Base-by-base conservation (phyloP, 176 grass and related monocot species). In the Musa schizocarpa region DNA sequence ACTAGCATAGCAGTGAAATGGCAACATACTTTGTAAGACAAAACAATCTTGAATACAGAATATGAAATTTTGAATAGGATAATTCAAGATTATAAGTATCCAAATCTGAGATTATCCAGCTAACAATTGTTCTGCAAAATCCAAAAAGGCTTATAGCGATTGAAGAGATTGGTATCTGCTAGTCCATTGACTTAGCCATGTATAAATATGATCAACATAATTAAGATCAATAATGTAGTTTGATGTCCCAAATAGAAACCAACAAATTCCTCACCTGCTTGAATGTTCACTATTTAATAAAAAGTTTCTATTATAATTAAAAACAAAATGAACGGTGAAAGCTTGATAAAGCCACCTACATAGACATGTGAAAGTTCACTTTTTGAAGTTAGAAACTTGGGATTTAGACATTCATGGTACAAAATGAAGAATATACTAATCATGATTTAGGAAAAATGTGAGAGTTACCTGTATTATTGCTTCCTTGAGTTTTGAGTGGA, bases 401-500 rank as follows among this genome's bases (percentile, higher is more conserved):
- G 50, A 24, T 14, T 50, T 25, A 51, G 43, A 74, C 1, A 56
- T 50, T 8, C 34, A 26, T 3, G 22, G n/a, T 70, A 70, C 14
- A 14, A 27, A 10, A 13, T 56, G 24, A 25, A 27, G 11, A 17
- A 26, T 19, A 74, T 27, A 16, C 54, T 8, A 26, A 50, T 74
- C 1, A 26, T 56, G 16, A 50, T 50, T 50, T 9, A 79, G 8
- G 65, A 9, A 72, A 77, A 74, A 72, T 53, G 74, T 55, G 59
- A 48, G 63, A 17, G 71, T 82, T 82, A 91, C 95, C 88, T 94
- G 84, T 68, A 81, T 54, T 77, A 94, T 86, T 76, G 79, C 84
- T 94, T 94, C 90, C 83, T 94, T 99, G 43, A 99, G 69, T 80
- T 91, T 87, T 71, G 82, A 62, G 53, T 99, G 95, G 63, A 99